Evolutionary conservation across 2,329 filamentous ascomycete species (phyloP).

Genomic region (Talaromyces verruculosus): DNA sequence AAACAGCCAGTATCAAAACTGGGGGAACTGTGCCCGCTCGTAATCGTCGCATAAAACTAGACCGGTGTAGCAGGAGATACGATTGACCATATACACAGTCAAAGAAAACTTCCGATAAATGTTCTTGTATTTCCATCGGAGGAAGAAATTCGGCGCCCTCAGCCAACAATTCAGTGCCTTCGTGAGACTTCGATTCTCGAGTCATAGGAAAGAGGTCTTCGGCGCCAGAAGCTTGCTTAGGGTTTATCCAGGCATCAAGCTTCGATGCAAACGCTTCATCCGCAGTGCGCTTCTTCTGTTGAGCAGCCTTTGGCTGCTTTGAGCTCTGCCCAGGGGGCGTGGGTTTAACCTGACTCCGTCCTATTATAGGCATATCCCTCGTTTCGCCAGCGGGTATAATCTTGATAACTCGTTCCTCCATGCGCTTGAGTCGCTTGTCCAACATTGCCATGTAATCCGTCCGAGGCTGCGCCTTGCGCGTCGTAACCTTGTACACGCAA

Average conservation of each 20-base stretch:
- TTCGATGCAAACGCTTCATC: conserved; percentile 86
- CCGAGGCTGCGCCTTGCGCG: conserved; percentile 85
- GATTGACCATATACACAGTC: conserved; percentile 94
- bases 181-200: conserved; percentile 61
- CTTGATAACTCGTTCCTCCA: conserved; percentile 98
- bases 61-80: conserved; percentile 92
- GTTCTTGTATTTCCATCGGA: conserved; percentile 83
- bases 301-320: conserved; percentile 50
- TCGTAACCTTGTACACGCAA: conserved; percentile 96
- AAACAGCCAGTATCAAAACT: conserved; percentile 88
- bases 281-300: conserved; percentile 73
- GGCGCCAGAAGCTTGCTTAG: conserved; percentile 53
- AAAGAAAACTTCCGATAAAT: conserved; percentile 91
- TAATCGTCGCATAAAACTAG: conserved; percentile 85
- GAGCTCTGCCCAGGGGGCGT: conserved; percentile 59
- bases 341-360: conserved; percentile 81
- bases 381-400: conserved; percentile 85
- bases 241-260: conserved; percentile 74
- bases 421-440: conserved; percentile 89
- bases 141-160: conserved; percentile 84
- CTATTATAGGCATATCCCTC: conserved; percentile 65
- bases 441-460: conserved; percentile 99
- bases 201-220: conserved; percentile 54
- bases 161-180: conserved; percentile 73
- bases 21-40: conserved; percentile 79